Evolutionary conservation across 768 basidiomycete genomes (phyloP).

Genomic region (Clavulina sp.): DNA sequence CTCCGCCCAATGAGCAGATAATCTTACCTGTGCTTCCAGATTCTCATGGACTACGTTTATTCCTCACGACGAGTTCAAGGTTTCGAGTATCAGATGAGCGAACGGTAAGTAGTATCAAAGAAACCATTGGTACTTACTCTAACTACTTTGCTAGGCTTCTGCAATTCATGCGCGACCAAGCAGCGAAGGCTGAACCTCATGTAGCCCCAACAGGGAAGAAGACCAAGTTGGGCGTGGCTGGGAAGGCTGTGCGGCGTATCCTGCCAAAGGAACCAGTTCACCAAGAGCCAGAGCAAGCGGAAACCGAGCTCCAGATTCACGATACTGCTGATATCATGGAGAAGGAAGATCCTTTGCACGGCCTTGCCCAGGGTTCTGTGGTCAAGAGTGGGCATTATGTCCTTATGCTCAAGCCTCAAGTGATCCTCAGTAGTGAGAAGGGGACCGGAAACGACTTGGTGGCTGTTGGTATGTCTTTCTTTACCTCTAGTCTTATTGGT

Average conservation of each 20-base stretch:
- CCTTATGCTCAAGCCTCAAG: constrained; percentile 79
- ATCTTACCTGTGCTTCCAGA: constrained; percentile 26
- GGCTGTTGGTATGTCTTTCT: not conserved
- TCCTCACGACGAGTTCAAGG: constrained; percentile 58
- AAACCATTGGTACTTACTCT: constrained; percentile 3
- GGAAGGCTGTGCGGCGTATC: constrained; percentile 42
- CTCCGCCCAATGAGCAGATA: not conserved
- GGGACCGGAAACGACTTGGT: constrained; percentile 25
- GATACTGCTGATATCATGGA: not conserved
- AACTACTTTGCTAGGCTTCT: constrained; percentile 25
- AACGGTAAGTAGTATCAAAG: constrained; percentile 33
- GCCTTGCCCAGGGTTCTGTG: constrained; percentile 11
- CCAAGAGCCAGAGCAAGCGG: no score
- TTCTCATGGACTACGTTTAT: constrained; percentile 78
- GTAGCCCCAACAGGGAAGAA: not conserved
- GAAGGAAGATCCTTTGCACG: constrained; percentile 6
- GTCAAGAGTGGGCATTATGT: constrained; percentile 54
- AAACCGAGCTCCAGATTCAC: no score
- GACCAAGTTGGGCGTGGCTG: constrained; percentile 4
- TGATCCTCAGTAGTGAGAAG: constrained; percentile 52
- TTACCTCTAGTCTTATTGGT: no score
- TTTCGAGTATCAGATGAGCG: constrained; percentile 78
- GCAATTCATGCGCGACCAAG: constrained; percentile 77
- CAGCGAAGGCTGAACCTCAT: constrained; percentile 4
- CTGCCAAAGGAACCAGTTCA: constrained; percentile 21